A percentile compares a stretch with the other conserved stretches of the same genome.
These are phyloP conservation scores for Hymenoscyphus scutula DNA, from an alignment of 2,329 filamentous ascomycete species.

Conservation along the genomic window DNA sequence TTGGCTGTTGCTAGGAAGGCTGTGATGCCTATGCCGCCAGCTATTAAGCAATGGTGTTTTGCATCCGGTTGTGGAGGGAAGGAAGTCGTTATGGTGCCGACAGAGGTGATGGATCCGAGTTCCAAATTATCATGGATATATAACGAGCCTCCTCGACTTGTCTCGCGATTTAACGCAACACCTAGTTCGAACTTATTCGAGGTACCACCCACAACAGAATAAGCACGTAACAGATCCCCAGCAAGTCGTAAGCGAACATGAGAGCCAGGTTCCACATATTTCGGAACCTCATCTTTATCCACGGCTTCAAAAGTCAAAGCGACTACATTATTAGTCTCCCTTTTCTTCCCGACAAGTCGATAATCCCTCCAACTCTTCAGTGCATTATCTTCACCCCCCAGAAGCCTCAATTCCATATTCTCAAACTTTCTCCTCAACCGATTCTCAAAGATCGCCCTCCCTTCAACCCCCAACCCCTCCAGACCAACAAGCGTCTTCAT, in stretches of 20 bases:
- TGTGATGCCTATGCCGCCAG: conserved; percentile 64
- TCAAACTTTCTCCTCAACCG: conserved; percentile 28
- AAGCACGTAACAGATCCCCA: conserved; percentile 55
- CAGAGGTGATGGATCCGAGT: conserved; percentile 49
- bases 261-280: conserved; percentile 40
- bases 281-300: conserved; percentile 31
- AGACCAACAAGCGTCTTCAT: conserved; percentile 19
- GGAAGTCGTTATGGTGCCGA: conserved; percentile 49
- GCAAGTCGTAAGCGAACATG: conserved; percentile 57
- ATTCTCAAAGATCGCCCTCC: conserved; percentile 11
- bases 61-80: conserved; percentile 47
- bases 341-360: conserved; percentile 45
- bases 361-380: conserved; percentile 35
- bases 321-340: conserved; percentile 49
- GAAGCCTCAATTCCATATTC: conserved; percentile 20
- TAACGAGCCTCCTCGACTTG: conserved; percentile 58
- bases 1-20: conserved; percentile 56
- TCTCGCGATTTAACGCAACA: conserved; percentile 59
- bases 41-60: conserved; percentile 61
- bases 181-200: conserved; percentile 54
- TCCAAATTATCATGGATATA: conserved; percentile 52
- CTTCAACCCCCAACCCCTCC: conserved; percentile 17
- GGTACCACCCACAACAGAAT: conserved; percentile 57
- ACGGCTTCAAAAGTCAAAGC: conserved; percentile 52
- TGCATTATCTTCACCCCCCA: conserved; percentile 9